phyloP scores from a whole-genome alignment of 164 flowering plant species.

The Magnolia officinalis region DNA sequence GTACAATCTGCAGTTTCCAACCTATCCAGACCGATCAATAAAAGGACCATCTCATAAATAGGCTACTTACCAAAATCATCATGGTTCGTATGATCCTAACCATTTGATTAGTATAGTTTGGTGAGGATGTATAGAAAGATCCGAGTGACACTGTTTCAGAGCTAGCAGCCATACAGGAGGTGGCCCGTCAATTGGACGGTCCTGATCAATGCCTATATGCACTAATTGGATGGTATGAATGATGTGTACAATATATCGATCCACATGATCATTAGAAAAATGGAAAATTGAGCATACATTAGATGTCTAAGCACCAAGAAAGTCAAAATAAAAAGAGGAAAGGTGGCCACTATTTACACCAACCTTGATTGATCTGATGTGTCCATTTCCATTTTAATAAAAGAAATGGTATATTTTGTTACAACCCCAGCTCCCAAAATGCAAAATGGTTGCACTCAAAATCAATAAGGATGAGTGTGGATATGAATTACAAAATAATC shows the following conservation, averaged over 20 bases:
- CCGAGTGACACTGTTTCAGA: background rate
- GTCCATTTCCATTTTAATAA: too few relatives aligned
- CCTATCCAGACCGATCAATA: background rate
- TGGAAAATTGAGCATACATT: too few relatives aligned
- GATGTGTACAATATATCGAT: background rate
- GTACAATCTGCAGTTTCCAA: background rate
- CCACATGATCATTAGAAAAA: too few relatives aligned
- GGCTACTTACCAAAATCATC: background rate
- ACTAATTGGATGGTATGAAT: background rate
- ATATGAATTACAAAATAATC: too few relatives aligned
- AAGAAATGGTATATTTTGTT: too few relatives aligned
- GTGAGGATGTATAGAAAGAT: background rate
- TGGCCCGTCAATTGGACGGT: background rate
- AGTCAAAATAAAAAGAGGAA: too few relatives aligned
- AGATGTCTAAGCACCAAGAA: too few relatives aligned
- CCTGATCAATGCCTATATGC: background rate
- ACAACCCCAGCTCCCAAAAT: too few relatives aligned
- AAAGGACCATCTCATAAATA: background rate
- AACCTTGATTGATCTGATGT: too few relatives aligned
- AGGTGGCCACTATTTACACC: too few relatives aligned
- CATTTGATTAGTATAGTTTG: background rate
- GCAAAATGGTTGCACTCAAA: too few relatives aligned
- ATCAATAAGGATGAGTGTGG: too few relatives aligned
- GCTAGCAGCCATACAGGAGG: background rate
- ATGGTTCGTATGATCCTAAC: background rate